Conservation (phyloP, 371 early-diverging fungal species). For the Apophysomyces variabilis region DNA sequence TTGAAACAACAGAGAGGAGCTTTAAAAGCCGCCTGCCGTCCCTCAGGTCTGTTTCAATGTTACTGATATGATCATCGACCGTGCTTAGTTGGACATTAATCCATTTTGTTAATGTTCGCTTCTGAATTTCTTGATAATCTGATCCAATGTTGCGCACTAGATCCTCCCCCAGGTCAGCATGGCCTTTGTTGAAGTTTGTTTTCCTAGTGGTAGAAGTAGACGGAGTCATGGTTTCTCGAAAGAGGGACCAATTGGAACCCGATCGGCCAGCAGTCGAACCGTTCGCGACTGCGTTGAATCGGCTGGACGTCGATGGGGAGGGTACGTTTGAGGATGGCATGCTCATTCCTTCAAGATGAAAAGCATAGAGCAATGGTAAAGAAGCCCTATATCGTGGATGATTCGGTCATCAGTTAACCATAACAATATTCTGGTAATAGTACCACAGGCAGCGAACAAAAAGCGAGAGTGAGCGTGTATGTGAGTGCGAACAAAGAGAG, state of each 20-base stretch:
- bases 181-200: slow-evolving; percentile 9
- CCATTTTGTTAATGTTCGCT: slow-evolving; percentile 84
- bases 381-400: neutral
- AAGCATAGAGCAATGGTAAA: slow-evolving; percentile 6
- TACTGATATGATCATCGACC: slow-evolving; percentile 40
- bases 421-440: neutral
- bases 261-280: slow-evolving; percentile 19
- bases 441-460: slow-evolving; percentile 6
- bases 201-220: slow-evolving; percentile 4
- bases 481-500: neutral
- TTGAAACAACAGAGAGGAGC: slow-evolving; percentile 62
- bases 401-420: neutral
- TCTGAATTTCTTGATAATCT: slow-evolving; percentile 69
- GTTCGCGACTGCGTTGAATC: neutral
- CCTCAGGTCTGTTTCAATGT: slow-evolving; percentile 63
- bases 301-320: slow-evolving; percentile 10
- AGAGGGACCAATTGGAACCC: slow-evolving; percentile 27
- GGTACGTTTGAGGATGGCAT: slow-evolving; percentile 10
- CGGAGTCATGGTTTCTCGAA: slow-evolving; percentile 17
- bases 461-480: neutral
- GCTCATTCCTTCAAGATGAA: slow-evolving; percentile 12
- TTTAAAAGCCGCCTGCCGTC: slow-evolving; percentile 69
- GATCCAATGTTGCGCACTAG: slow-evolving; percentile 46
- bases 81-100: slow-evolving; percentile 73
- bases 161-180: slow-evolving; percentile 29